phyloP scores from a whole-genome alignment of 2,329 filamentous ascomycete species.

The Diaporthe sp. region DNA sequence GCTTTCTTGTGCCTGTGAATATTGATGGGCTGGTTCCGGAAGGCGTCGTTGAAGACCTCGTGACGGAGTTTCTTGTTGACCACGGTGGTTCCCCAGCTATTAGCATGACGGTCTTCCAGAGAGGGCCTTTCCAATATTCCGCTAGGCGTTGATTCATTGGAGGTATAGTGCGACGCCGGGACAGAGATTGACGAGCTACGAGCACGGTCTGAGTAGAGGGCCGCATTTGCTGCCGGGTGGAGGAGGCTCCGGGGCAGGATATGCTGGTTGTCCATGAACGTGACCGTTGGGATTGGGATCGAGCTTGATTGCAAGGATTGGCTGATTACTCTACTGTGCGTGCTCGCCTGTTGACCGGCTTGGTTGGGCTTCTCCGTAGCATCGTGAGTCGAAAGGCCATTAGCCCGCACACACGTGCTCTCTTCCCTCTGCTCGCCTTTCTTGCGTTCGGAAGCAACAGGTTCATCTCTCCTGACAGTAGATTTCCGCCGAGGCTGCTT shows the following conservation, averaged over 20 bases:
- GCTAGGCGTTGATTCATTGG: slow-evolving; percentile 34
- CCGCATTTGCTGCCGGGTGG: slow-evolving; percentile 63
- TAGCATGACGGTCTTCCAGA: slow-evolving; percentile 70
- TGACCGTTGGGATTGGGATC: slow-evolving; percentile 86
- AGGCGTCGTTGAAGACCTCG: slow-evolving; percentile 93
- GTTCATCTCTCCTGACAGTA: slow-evolving; percentile 65
- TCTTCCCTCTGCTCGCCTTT: slow-evolving; percentile 51
- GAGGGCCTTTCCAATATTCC: slow-evolving; percentile 52
- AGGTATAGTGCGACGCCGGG: slow-evolving; percentile 44
- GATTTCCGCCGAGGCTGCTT: slow-evolving; percentile 81
- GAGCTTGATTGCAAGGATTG: slow-evolving; percentile 80
- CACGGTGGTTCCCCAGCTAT: slow-evolving; percentile 90
- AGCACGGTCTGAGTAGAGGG: slow-evolving; percentile 50
- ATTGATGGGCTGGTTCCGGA: slow-evolving; percentile 87
- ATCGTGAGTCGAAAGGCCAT: slow-evolving; percentile 43
- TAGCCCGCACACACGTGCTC: slow-evolving; percentile 42
- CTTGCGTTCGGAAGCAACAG: slow-evolving; percentile 52
- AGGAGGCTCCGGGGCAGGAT: slow-evolving; percentile 91
- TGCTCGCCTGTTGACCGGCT: slow-evolving; percentile 44
- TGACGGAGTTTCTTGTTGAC: slow-evolving; percentile 91
- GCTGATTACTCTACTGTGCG: slow-evolving; percentile 67
- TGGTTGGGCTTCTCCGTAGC: slow-evolving; percentile 42
- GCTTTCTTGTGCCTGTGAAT: slow-evolving; percentile 82
- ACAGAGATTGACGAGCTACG: slow-evolving; percentile 55
- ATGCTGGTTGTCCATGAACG: slow-evolving; percentile 93